Conservation (phyloP, 441 rosid species). For the Pelargonium cotyledonis region DNA sequence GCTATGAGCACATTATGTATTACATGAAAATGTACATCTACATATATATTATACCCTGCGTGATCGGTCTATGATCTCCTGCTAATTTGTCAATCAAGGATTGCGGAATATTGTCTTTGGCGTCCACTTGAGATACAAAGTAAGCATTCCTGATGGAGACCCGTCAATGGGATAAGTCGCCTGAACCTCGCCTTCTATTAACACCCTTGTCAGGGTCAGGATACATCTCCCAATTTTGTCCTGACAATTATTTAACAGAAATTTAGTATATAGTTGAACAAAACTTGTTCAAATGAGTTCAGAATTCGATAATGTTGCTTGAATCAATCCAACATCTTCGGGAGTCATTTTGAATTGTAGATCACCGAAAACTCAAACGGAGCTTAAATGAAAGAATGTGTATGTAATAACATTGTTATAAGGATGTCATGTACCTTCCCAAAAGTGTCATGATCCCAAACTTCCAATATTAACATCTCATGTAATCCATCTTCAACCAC, state of each 20-base stretch:
- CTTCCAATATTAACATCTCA: slow-evolving; percentile 60
- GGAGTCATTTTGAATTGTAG: background rate
- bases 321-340: background rate
- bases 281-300: background rate
- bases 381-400: background rate
- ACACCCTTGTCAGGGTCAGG: slow-evolving; percentile 76
- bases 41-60: too few relatives aligned
- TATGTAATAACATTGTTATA: background rate
- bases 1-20: too few relatives aligned
- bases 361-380: too few relatives aligned
- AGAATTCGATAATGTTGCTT: background rate
- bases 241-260: slow-evolving; percentile 24
- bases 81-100: slow-evolving; percentile 17
- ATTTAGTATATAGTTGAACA: background rate
- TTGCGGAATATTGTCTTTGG: slow-evolving; percentile 63
- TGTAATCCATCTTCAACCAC: slow-evolving; percentile 78
- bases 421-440: slow-evolving; percentile 54
- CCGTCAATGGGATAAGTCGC: slow-evolving; percentile 59
- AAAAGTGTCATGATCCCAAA: slow-evolving; percentile 72
- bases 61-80: too few relatives aligned
- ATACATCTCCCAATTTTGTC: slow-evolving; percentile 75
- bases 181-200: slow-evolving; percentile 71
- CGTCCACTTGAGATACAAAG: slow-evolving; percentile 70
- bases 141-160: slow-evolving; percentile 56
- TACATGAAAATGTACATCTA: too few relatives aligned